These are phyloP conservation scores for Auricularia cornea DNA, from an alignment of 768 basidiomycete species.

Conservation along the genomic window DNA sequence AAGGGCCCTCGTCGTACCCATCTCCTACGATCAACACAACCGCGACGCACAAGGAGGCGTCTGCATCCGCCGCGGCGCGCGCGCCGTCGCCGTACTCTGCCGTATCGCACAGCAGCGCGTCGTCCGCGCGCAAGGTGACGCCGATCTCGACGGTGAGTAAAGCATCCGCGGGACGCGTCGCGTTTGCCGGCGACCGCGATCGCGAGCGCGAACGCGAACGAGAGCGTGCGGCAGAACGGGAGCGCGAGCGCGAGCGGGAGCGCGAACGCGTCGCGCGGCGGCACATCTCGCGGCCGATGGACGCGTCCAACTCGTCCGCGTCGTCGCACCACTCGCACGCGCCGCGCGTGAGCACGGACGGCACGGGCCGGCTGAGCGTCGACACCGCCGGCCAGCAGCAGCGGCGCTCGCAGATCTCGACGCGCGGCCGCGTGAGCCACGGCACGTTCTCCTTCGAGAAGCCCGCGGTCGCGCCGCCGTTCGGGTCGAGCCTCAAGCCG, in stretches of 20 bases:
- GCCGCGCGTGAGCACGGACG: background rate
- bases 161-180: background rate
- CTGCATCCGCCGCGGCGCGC: background rate
- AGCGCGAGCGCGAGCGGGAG: background rate
- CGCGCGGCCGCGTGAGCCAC: background rate
- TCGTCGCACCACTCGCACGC: background rate
- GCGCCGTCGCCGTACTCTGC: background rate
- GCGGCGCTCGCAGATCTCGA: background rate
- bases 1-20: background rate
- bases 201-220: background rate
- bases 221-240: background rate
- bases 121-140: background rate
- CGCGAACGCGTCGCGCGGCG: background rate
- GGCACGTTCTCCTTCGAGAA: background rate
- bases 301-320: background rate
- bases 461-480: background rate
- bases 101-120: background rate
- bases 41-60: background rate
- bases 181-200: background rate
- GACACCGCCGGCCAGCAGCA: background rate
- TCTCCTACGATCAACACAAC: background rate
- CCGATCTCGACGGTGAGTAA: background rate
- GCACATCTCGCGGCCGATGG: slow-evolving; percentile 1
- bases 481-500: background rate
- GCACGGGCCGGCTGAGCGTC: background rate